Conservation (phyloP, 2,329 filamentous ascomycete genomes). For the Hirsutella rhossiliensis region DNA sequence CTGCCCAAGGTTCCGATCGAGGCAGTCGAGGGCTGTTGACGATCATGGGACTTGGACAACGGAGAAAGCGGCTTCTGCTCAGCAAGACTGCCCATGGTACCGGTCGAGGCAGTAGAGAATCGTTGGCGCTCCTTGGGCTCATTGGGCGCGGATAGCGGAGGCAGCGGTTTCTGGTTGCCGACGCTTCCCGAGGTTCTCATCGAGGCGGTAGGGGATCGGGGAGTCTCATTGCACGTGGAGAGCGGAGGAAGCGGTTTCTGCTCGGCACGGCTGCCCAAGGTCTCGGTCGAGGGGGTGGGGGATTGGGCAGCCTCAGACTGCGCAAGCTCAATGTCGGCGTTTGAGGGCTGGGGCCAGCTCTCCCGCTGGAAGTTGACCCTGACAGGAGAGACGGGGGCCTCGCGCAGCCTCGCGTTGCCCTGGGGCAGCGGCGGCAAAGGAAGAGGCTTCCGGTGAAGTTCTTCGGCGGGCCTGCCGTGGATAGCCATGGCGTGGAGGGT, state of each 20-base stretch:
- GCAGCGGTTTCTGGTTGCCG: background rate
- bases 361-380: conserved; percentile 41
- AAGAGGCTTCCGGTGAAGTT: conserved; percentile 22
- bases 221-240: too few species aligned
- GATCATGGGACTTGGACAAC: background rate
- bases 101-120: background rate
- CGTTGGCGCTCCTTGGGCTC: conserved; percentile 3
- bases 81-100: too few species aligned
- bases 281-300: conserved; percentile 6
- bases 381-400: conserved; percentile 43
- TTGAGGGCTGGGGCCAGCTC: conserved; percentile 39
- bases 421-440: conserved; percentile 15
- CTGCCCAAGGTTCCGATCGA: too few species aligned
- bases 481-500: conserved; percentile 3
- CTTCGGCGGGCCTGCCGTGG: conserved; percentile 8
- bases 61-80: too few species aligned
- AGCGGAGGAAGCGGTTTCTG: too few species aligned
- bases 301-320: conserved; percentile 12
- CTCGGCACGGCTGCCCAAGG: background rate
- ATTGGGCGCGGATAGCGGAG: background rate
- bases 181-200: too few species aligned
- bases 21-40: conserved; percentile 1
- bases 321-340: conserved; percentile 35
- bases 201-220: too few species aligned
- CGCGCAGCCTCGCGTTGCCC: conserved; percentile 29